Evolutionary conservation across 2,329 filamentous ascomycete genomes (phyloP), one percentile per base, ranked within the genome.

Genomic region (Diplodia seriata): DNA sequence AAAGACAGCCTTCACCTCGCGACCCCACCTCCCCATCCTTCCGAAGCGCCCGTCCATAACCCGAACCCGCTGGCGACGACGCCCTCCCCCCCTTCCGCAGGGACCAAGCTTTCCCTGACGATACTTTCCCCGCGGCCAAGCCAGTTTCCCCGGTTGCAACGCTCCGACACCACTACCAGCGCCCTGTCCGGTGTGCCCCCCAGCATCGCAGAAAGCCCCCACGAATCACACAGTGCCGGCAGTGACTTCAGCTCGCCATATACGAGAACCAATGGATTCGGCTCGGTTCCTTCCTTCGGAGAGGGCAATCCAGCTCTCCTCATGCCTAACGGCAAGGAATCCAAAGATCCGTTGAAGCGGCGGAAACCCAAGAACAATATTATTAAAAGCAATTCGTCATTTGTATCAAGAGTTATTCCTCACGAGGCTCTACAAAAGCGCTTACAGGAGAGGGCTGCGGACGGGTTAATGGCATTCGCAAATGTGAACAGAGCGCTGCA

Each of bases 311-410:
- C 90, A 7, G 85, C 92, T 31, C 84, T 98, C 36, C 83, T 85
- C 12, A 77, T 73, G 11, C 54, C 87, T 3, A 85, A 86, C 63
- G 84, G 85, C 36, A 93, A 92, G 74, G 92, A 94, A 74, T 85
- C 87, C 50, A 89, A 87, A 71, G 84, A 85, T 70, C 82, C 82
- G 11, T 76, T 83, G 29, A 97, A 97, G 84, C 87, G 89, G 77
- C 88, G 90, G 75, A 99, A 99, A 79, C 95, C 95, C 2, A 99
- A 98, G 85, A 98, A 94, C 80, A 98, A 96, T 78, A 95, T 99
- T 78, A 90, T 94, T 64, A 99, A 99, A 84, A 98, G 93, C 81
- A 98, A 97, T 79, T 99, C 95, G 11, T 97, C 94, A 0, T 99
- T 97, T 76, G 95, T 99, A 36, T 97, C 94, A n/a, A 85, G 95